phyloP scores from a whole-genome alignment of 371 early-diverging fungal genomes.

The Syncephalastrum contaminatum region DNA sequence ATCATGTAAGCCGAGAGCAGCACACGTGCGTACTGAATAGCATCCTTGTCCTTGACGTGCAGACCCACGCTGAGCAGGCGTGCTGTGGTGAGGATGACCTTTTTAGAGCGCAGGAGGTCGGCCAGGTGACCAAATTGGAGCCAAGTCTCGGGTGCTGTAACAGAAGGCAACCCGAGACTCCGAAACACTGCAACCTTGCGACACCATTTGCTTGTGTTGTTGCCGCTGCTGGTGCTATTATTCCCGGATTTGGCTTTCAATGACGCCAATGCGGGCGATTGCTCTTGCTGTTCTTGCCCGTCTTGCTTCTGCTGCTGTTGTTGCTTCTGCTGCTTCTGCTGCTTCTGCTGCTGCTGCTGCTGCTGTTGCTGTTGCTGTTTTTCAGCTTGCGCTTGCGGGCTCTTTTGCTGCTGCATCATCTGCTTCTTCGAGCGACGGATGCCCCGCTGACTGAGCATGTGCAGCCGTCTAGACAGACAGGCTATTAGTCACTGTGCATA shows the following conservation, averaged over 20 bases:
- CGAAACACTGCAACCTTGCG: constrained; percentile 16
- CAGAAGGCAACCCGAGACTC: constrained; percentile 28
- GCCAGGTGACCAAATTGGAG: constrained; percentile 31
- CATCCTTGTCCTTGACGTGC: constrained; percentile 25
- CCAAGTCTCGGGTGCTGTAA: constrained; percentile 24
- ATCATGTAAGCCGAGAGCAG: constrained; percentile 72
- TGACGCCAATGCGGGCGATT: too few relatives aligned
- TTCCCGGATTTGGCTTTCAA: not conserved
- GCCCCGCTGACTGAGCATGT: constrained; percentile 16
- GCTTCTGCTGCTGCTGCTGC: constrained; percentile 19
- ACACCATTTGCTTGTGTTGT: constrained; percentile 9
- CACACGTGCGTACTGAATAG: constrained; percentile 53
- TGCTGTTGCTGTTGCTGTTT: not conserved
- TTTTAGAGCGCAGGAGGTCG: constrained; percentile 25
- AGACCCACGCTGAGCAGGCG: constrained; percentile 30
- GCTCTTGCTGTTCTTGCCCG: too few relatives aligned
- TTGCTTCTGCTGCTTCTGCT: constrained; percentile 10
- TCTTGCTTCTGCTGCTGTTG: too few relatives aligned
- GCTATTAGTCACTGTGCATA: constrained; percentile 9
- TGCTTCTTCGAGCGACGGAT: too few relatives aligned
- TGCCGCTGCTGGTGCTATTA: constrained; percentile 8
- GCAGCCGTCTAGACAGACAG: constrained; percentile 12
- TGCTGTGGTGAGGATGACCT: constrained; percentile 33
- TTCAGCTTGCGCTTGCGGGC: not conserved
- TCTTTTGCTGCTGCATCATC: too few relatives aligned